Conservation (phyloP, 495 filamentous ascomycete genomes). For the Xylaria venustula region DNA sequence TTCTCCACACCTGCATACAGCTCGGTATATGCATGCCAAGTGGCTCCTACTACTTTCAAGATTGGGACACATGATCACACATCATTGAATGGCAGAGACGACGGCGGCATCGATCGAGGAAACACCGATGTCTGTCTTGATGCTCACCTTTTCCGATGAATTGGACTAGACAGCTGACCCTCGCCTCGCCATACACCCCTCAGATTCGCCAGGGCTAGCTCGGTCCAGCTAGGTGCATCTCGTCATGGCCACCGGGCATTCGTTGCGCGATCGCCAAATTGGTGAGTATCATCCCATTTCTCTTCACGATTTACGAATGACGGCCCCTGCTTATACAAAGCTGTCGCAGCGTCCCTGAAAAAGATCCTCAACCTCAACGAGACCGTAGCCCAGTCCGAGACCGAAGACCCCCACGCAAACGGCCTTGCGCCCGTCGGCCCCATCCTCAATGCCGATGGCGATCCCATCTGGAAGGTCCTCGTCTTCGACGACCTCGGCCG, state of each 20-base stretch:
- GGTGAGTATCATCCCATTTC: slow-evolving; percentile 56
- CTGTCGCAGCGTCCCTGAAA: slow-evolving; percentile 78
- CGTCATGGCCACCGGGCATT: slow-evolving; percentile 71
- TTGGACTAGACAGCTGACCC: slow-evolving; percentile 1
- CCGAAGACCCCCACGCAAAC: slow-evolving; percentile 57
- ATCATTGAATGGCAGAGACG: not conserved
- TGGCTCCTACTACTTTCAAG: not conserved
- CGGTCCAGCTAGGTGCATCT: not conserved
- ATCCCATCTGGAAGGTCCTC: slow-evolving; percentile 68
- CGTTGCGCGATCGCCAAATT: slow-evolving; percentile 94
- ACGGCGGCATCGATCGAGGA: not conserved
- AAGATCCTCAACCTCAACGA: slow-evolving; percentile 96
- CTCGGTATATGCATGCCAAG: slow-evolving; percentile 10
- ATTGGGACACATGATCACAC: slow-evolving; percentile 3
- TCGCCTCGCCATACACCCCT: not conserved
- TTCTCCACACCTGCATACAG: slow-evolving; percentile 3
- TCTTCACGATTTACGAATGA: too few relatives aligned
- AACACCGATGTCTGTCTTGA: slow-evolving; percentile 4
- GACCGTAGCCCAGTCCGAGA: slow-evolving; percentile 51
- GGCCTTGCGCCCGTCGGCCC: slow-evolving; percentile 65
- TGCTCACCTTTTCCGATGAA: slow-evolving; percentile 3
- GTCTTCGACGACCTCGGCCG: slow-evolving; percentile 63
- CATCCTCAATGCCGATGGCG: slow-evolving; percentile 83
- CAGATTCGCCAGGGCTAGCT: not conserved
- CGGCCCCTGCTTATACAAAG: not conserved